Percentiles rank a stretch among this genome's conserved stretches.
Conservation (phyloP, 306 rosid genomes). For the Hippophae rhamnoides region DNA sequence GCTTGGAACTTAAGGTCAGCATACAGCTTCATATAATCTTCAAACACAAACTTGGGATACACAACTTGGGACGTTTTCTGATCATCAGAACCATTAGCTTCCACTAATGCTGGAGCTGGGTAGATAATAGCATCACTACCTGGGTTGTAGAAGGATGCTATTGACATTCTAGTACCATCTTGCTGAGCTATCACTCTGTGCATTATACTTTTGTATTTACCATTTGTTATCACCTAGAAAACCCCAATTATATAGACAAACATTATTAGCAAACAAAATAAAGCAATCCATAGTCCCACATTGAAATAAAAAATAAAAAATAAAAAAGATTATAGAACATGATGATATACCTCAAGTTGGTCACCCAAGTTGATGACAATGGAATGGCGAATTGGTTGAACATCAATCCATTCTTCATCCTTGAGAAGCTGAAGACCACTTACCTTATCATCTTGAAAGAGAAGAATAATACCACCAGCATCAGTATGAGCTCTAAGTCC, state of each 20-base stretch:
- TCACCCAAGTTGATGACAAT: conserved; percentile 77
- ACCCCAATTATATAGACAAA: neutral
- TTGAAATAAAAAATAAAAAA: neutral
- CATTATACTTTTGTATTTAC: conserved; percentile 79
- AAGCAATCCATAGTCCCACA: neutral
- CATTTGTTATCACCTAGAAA: conserved; percentile 70
- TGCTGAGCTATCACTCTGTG: conserved; percentile 73
- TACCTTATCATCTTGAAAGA: conserved; percentile 93
- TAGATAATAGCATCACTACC: conserved; percentile 72
- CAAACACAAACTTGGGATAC: conserved; percentile 86
- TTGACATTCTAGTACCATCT: conserved; percentile 76
- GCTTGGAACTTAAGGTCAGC: conserved; percentile 80
- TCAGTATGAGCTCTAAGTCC: conserved; percentile 96
- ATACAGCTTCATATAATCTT: conserved; percentile 94
- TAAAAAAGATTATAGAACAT: too few species aligned
- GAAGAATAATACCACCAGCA: conserved; percentile 91
- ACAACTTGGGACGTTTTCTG: conserved; percentile 16
- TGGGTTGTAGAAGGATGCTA: conserved; percentile 94
- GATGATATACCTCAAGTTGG: conserved; percentile 69
- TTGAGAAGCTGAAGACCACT: conserved; percentile 95
- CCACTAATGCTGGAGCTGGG: conserved; percentile 69
- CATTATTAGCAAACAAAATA: neutral
- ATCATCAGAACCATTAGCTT: conserved; percentile 27
- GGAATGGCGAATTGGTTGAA: conserved; percentile 94
- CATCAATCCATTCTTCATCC: conserved; percentile 77